Conservation (phyloP, 2,329 filamentous ascomycete species). For the Pseudocercospora fuligena region DNA sequence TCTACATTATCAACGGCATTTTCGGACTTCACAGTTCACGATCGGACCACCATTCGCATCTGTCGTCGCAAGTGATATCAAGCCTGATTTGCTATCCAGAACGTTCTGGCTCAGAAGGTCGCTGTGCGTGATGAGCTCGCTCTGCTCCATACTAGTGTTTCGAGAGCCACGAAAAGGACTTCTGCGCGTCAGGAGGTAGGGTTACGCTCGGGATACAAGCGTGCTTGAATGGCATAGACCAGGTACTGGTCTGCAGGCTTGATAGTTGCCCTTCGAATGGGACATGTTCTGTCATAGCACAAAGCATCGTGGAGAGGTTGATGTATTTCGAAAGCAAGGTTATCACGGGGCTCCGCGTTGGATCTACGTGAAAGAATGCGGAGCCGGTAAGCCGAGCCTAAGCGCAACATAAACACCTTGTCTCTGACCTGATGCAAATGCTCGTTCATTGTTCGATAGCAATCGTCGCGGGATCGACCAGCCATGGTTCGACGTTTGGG, state of each 20-base stretch:
- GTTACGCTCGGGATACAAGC: background rate
- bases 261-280: background rate
- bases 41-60: background rate
- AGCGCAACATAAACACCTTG: background rate
- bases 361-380: constrained; percentile 5
- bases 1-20: background rate
- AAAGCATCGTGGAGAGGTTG: background rate
- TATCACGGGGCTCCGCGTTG: constrained; percentile 3
- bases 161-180: background rate
- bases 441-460: constrained; percentile 4
- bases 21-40: background rate
- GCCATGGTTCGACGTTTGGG: background rate
- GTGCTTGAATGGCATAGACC: background rate
- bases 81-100: background rate
- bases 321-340: background rate
- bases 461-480: background rate
- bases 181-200: background rate
- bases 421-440: background rate
- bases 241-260: background rate
- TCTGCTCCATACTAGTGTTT: background rate
- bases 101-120: background rate
- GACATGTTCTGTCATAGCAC: background rate
- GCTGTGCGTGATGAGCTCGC: background rate
- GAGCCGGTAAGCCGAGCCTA: constrained; percentile 6
- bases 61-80: background rate